Evolutionary conservation across 306 rosid genomes (phyloP).

Genomic region (Vicia sativa): DNA sequence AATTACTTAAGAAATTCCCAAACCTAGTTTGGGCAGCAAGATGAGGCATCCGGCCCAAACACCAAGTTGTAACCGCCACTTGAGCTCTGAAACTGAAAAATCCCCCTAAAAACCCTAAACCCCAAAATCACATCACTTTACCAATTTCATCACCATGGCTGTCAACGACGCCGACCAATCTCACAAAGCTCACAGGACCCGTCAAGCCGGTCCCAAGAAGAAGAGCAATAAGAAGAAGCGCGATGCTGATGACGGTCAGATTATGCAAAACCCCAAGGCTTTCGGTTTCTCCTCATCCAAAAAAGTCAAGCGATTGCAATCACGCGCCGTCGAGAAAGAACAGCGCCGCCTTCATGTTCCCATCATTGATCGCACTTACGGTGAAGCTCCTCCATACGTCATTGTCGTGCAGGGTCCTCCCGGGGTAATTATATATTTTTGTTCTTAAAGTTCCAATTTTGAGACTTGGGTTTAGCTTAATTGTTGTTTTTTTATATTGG

Average conservation of each 20-base stretch:
- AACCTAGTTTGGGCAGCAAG: no score
- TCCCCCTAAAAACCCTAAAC: constrained; percentile 44
- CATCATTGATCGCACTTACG: constrained; percentile 70
- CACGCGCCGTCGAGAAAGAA: constrained; percentile 94
- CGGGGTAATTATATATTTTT: constrained; percentile 45
- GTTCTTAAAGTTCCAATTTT: background rate
- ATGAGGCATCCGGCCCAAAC: no score
- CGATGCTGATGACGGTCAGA: constrained; percentile 42
- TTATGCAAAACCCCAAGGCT: constrained; percentile 72
- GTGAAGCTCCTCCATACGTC: constrained; percentile 82
- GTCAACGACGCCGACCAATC: constrained; percentile 65
- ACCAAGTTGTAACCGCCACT: constrained; percentile 22
- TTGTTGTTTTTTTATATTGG: background rate
- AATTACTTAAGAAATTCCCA: no score
- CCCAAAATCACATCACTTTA: background rate
- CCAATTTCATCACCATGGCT: constrained; percentile 47
- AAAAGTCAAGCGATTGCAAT: constrained; percentile 77
- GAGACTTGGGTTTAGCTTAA: background rate
- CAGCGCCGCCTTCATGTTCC: constrained; percentile 93
- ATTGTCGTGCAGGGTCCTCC: constrained; percentile 97
- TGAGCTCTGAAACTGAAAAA: constrained; percentile 23
- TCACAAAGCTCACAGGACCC: constrained; percentile 71
- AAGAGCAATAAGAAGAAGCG: constrained; percentile 40
- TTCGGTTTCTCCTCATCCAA: constrained; percentile 76
- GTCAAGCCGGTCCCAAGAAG: constrained; percentile 79